phyloP scores from a whole-genome alignment of 805 yeast genomes.

The Helenozyma rhizophorensis region DNA sequence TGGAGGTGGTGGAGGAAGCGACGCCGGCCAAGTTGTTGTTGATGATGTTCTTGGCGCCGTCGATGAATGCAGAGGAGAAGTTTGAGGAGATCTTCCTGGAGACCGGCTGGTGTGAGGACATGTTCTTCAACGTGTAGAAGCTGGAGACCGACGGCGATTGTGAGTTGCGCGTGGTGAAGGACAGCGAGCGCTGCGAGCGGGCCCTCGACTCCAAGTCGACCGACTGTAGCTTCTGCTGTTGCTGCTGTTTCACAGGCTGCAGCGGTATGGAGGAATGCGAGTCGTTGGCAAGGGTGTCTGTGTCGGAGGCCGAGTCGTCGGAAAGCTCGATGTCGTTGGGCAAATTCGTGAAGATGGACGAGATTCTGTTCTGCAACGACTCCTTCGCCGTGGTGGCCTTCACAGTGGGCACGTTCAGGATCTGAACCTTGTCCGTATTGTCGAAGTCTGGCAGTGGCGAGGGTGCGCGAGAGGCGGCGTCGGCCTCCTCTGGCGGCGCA shows the following conservation, averaged over 20 bases:
- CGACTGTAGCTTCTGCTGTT: no score
- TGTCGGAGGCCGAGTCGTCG: slow-evolving; percentile 42
- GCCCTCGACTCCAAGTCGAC: no score
- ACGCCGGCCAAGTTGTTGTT: slow-evolving; percentile 23
- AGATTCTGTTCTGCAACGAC: slow-evolving; percentile 28
- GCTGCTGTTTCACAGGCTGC: no score
- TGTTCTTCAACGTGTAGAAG: slow-evolving; percentile 21
- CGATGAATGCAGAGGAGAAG: slow-evolving; percentile 30
- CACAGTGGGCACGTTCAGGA: slow-evolving; percentile 1
- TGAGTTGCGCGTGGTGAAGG: background rate
- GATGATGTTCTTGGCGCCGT: slow-evolving; percentile 35
- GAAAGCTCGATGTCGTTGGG: slow-evolving; percentile 45
- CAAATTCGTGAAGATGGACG: slow-evolving; percentile 40
- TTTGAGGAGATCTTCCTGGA: slow-evolving; percentile 27
- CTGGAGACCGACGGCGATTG: slow-evolving; percentile 23
- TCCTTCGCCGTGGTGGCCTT: slow-evolving; percentile 7
- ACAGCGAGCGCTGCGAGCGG: no score
- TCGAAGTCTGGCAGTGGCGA: background rate
- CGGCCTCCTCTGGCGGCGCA: background rate
- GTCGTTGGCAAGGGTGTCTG: slow-evolving; percentile 27
- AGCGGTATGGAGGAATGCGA: background rate
- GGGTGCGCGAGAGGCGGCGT: background rate
- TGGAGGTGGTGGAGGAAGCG: slow-evolving; percentile 31
- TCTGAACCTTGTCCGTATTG: slow-evolving; percentile 2
- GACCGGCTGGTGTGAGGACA: slow-evolving; percentile 5